Evolutionary conservation across 2,329 filamentous ascomycete genomes (phyloP), one percentile per base, ranked within the genome.

Genomic region (Leptoxyphium fumago): DNA sequence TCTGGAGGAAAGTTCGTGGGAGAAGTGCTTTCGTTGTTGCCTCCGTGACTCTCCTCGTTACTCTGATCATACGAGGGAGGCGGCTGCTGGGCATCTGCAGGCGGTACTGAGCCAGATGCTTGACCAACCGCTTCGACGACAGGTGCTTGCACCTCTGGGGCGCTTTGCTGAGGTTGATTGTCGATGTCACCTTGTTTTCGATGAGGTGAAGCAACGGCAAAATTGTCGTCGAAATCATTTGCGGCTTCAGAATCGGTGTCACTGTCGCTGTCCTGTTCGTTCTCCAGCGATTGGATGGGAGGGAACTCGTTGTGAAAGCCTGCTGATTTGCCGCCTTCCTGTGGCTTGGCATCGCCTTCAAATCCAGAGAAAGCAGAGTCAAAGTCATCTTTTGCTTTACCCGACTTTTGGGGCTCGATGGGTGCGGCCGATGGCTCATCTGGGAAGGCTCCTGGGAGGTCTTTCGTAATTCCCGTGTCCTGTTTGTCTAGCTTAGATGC

Each of bases 291-390:
- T n/a, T 82, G 80, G 47, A 96, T 94, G 1, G 89, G 91, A 29
- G 91, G 91, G 58, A 96, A 96, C 59, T 96, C 91, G 32, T 53
- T 52, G 21, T 57, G 47, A 52, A 53, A 53, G 29, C 60, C 60
- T 56, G 50, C 59, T 59, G 5, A 54, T 45, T 26, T 51, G 21
- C 21, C 21, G 7, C 21, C 21, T 7, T 26, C 21, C 21, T 26
- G 21, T 57, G 30, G 60, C 39, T 39, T 29, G 21, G 45, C 44
- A 30, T 48, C 39, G 5, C 55, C 52, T 11, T 70, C 70, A 54
- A 91, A 89, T 45, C 79, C 80, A 38, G 82, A 83, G 67, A 93
- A 93, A 1, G 85, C 85, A 48, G 80, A 79, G 57, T 93, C 85
- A 52, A 93, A 91, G 54, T 91, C 85, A 41, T 84, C 79, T 65